Evolutionary conservation across 768 basidiomycete genomes (phyloP).

Genomic region (Mrakia hoshinonis): DNA sequence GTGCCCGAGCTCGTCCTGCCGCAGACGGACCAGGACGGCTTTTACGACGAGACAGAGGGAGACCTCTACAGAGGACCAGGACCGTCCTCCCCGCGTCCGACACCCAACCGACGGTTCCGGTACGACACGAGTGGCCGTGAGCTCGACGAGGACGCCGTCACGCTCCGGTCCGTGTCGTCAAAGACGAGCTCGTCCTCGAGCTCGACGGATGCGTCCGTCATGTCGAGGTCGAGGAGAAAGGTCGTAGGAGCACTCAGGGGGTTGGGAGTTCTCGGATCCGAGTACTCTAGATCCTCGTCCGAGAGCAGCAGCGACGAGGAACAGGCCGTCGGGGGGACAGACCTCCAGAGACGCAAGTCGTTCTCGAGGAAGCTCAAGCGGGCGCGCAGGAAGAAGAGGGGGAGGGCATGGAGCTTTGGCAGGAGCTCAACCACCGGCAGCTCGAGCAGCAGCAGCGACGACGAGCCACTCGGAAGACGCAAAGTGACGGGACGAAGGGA

Average conservation of each 20-base stretch:
- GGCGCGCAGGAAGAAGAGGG: constrained; percentile 30
- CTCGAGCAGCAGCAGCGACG: constrained; percentile 49
- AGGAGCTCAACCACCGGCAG: constrained; percentile 43
- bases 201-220: constrained; percentile 11
- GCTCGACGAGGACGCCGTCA: constrained; percentile 28
- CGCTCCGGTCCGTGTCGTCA: constrained; percentile 16
- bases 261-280: constrained; percentile 19
- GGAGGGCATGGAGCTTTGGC: constrained; percentile 4
- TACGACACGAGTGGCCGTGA: constrained; percentile 21
- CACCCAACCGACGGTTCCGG: constrained; percentile 14
- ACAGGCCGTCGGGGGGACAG: background rate
- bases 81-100: constrained; percentile 5
- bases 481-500: constrained; percentile 58
- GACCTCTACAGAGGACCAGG: constrained; percentile 27
- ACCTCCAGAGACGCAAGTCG: constrained; percentile 27
- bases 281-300: constrained; percentile 26
- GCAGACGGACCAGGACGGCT: background rate
- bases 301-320: constrained; percentile 14
- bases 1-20: background rate
- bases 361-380: constrained; percentile 5
- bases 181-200: constrained; percentile 6
- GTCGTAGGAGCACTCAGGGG: constrained; percentile 23
- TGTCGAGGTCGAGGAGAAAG: constrained; percentile 5
- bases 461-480: constrained; percentile 52
- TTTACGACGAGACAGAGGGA: constrained; percentile 13